Base-by-base conservation (phyloP, 2,329 filamentous ascomycete genomes). In the Claviceps pazoutovae region DNA sequence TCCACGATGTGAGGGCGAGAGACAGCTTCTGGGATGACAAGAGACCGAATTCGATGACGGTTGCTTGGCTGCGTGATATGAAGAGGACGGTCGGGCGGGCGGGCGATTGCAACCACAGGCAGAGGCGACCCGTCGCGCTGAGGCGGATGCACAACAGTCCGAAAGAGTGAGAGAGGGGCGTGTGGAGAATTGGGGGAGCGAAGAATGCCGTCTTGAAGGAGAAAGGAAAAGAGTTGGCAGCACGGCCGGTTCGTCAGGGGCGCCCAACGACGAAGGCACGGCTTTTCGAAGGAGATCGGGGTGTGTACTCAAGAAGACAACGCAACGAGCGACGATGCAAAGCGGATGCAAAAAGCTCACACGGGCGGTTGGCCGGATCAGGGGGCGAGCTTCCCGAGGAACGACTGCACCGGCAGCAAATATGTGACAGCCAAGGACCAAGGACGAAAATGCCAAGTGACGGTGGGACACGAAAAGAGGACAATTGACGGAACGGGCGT, bases 381-480 rank as follows among this genome's bases (percentile, higher is more conserved):
- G 47, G 49, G 55, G 56, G 54, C 44, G 36, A 50, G 54, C 47
- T 56, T 49, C 41, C 52, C 54, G 50, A 53, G 51, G 49, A 52
- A 52, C 51, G 51, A 52, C 38, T 45, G 45, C 17, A n/a, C 34
- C 17, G 45, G 49, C 13, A 53, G 51, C 39, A 45, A 51, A 50
- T 26, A 47, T 51, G 51, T 49, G 53, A 51, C 51, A 48, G 53
- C 45, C 38, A 48, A 52, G 46, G 52, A 52, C 43, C 38, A 45
- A 53, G 46, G 55, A 54, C 53, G 50, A 52, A 51, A 53, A 48
- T 50, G 52, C 44, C 52, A 52, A 44, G 43, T n/a, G 48, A 21
- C 14, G 48, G 55, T 56, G 54, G 54, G 54, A 66, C 64, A 58
- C 59, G 56, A 54, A 63, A 60, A 60, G 57, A 59, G 56, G 56